Evolutionary conservation across 1,284 basidiomycete species (phyloP), one percentile per base, ranked within the genome.

Genomic region (Ganoderma resinaceum): DNA sequence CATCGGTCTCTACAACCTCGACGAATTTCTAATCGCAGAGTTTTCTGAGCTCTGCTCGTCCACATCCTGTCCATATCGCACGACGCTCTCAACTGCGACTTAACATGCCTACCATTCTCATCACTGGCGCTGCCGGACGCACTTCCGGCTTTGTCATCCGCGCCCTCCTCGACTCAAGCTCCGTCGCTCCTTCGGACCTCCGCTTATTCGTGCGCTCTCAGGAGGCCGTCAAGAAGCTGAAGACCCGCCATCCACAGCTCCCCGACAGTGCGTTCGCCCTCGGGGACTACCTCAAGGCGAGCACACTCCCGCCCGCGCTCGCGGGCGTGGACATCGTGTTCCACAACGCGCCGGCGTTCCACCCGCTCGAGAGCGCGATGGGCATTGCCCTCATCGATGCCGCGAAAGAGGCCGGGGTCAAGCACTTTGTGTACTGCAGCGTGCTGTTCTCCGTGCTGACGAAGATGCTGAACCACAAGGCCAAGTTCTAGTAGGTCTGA

Each of bases 361-460:
- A 74, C 52, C 66, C 76, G 23, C 71, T 77, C 49, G 79, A 80
- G 70, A 72, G 68, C 7, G 78, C 76, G 52, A 80, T 79, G 77
- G 82, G 80, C 42, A 79, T 80, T 46, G 79, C 78, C 18, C 71
- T 82, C 53, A 79, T 81, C n/a, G 79, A 82, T 33, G 81, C 81
- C 1, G 79, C 81, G 0, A 75, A 74, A 59, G 71, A 70, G 14
- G 78, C 77, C 20, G 79, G 79, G 40, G 80, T 82, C 37, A 74
- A 81, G 70, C 81, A 83, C 69, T 79, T 83, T 60, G 78, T 84
- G 49, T 82, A 80, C 66, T 80, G 78, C 73, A 79, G 80, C 67
- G 78, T 80, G 49, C 69, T 80, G 33, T 76, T 78, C 59, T 77
- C 78, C 5, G 73, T 79, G 57, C 68, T 80, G 20, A 74, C 74